Evolutionary conservation across 768 basidiomycete genomes (phyloP).

Genomic region (Kwoniella newhampshirensis): DNA sequence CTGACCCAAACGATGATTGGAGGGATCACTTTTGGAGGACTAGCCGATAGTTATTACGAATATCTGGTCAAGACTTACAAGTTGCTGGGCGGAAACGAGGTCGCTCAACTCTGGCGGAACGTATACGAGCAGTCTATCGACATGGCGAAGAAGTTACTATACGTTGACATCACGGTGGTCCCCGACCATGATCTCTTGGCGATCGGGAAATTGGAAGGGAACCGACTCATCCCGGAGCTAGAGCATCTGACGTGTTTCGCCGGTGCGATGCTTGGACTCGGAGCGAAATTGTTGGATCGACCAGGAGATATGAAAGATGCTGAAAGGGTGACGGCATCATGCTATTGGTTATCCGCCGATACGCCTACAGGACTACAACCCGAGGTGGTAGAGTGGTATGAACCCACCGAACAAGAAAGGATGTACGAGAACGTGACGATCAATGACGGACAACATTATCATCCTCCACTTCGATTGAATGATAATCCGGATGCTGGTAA

Average conservation of each 20-base stretch:
- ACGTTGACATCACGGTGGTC: slow-evolving; percentile 47
- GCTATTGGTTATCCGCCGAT: slow-evolving; percentile 53
- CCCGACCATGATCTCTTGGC: slow-evolving; percentile 39
- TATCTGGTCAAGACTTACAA: slow-evolving; percentile 57
- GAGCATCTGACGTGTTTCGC: slow-evolving; percentile 54
- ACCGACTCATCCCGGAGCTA: slow-evolving; percentile 32
- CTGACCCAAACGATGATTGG: slow-evolving; percentile 32
- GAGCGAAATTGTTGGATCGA: slow-evolving; percentile 51
- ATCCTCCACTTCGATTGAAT: not conserved
- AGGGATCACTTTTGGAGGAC: slow-evolving; percentile 53
- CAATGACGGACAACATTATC: not conserved
- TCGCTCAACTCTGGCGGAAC: slow-evolving; percentile 46
- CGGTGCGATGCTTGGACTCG: slow-evolving; percentile 57
- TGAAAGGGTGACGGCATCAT: slow-evolving; percentile 51
- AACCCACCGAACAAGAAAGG: slow-evolving; percentile 7
- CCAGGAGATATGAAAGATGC: slow-evolving; percentile 51
- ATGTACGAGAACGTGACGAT: slow-evolving; percentile 12
- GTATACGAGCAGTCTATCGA: slow-evolving; percentile 54
- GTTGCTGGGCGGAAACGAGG: slow-evolving; percentile 44
- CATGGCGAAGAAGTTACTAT: slow-evolving; percentile 44
- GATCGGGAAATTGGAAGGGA: slow-evolving; percentile 33
- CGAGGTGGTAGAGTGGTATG: slow-evolving; percentile 46
- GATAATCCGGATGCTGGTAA: not conserved
- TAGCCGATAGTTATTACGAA: slow-evolving; percentile 54
- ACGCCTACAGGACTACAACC: slow-evolving; percentile 50